phyloP scores from a whole-genome alignment of 2,329 filamentous ascomycete species.

The Pseudogymnoascus sp. region DNA sequence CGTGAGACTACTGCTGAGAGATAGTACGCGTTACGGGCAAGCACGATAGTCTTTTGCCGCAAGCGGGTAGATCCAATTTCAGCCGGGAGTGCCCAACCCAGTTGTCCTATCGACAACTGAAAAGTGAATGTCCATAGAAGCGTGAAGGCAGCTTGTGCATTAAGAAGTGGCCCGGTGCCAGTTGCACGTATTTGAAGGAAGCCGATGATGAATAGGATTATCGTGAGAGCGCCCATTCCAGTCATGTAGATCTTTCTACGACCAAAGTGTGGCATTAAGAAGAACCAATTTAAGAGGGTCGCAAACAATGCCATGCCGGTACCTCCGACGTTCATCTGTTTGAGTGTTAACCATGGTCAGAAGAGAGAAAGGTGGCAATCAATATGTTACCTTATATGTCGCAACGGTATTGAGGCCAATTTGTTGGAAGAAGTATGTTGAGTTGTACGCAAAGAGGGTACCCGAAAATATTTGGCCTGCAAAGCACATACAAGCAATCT shows the following conservation, averaged over 20 bases:
- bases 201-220: constrained; percentile 43
- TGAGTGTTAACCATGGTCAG: constrained; percentile 36
- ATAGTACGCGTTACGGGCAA: constrained; percentile 34
- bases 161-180: constrained; percentile 19
- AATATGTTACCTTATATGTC: constrained; percentile 34
- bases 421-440: constrained; percentile 51
- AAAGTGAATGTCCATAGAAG: constrained; percentile 26
- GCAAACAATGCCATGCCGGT: constrained; percentile 42
- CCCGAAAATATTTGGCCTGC: constrained; percentile 56
- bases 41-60: constrained; percentile 28
- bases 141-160: constrained; percentile 26
- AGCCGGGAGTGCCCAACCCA: constrained; percentile 32
- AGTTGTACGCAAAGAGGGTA: constrained; percentile 55
- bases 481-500: constrained; percentile 51
- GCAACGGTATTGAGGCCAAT: constrained; percentile 41
- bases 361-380: constrained; percentile 33
- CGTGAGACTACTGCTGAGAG: constrained; percentile 28
- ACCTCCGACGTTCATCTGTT: constrained; percentile 37
- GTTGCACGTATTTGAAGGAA: constrained; percentile 24
- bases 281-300: constrained; percentile 44
- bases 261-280: constrained; percentile 41
- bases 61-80: constrained; percentile 33
- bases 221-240: constrained; percentile 38
- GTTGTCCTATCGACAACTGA: constrained; percentile 35
- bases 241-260: constrained; percentile 45